These are phyloP conservation scores for Lentinula boryana DNA, from an alignment of 768 basidiomycete genomes.

Conservation along the genomic window DNA sequence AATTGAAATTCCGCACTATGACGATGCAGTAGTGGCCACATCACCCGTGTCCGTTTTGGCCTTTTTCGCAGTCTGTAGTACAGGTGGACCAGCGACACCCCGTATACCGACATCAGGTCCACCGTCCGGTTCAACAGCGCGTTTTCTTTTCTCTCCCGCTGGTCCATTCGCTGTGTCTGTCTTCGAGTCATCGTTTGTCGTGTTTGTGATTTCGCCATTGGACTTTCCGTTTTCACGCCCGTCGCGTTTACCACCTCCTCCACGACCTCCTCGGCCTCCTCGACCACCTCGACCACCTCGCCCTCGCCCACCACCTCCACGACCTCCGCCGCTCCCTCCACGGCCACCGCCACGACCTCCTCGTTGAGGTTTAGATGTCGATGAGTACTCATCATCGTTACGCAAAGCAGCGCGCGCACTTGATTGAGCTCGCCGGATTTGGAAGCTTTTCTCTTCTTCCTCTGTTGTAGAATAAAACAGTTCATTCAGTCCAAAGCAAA, in stretches of 20 bases:
- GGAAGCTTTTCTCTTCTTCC: constrained; percentile 67
- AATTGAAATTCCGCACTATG: neutral
- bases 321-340: constrained; percentile 28
- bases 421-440: constrained; percentile 65
- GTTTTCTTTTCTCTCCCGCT: constrained; percentile 70
- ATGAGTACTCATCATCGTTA: constrained; percentile 17
- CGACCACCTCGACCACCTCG: constrained; percentile 26
- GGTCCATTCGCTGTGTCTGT: constrained; percentile 27
- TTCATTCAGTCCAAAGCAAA: neutral
- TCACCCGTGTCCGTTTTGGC: constrained; percentile 28
- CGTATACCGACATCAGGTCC: constrained; percentile 63
- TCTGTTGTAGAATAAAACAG: constrained; percentile 31
- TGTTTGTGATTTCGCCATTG: constrained; percentile 11
- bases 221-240: constrained; percentile 4
- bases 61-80: constrained; percentile 35
- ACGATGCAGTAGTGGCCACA: neutral
- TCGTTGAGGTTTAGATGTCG: constrained; percentile 14
- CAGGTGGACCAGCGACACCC: constrained; percentile 55
- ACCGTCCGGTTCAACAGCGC: constrained; percentile 73
- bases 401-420: constrained; percentile 51
- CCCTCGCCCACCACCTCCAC: constrained; percentile 37
- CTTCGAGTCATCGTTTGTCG: constrained; percentile 16
- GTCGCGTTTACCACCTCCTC: constrained; percentile 6
- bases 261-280: constrained; percentile 25
- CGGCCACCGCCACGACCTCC: constrained; percentile 33